These are phyloP conservation scores for Chaetomium globosum DNA, from an alignment of 2,329 filamentous ascomycete genomes.

Conservation along the genomic window DNA sequence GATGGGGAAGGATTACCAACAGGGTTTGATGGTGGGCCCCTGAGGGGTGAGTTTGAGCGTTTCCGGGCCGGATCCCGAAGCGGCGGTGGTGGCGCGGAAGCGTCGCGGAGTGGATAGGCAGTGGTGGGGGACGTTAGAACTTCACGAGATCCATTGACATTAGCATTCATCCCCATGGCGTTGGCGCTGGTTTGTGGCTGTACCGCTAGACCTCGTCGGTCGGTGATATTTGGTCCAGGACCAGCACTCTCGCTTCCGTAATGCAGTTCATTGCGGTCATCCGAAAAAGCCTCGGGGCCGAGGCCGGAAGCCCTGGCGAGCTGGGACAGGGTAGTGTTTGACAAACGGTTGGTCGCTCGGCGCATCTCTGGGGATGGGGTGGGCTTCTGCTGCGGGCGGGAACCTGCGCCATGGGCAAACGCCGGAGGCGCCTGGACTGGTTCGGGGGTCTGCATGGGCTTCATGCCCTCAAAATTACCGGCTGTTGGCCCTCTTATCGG, in stretches of 20 bases:
- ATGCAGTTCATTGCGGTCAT: constrained; percentile 40
- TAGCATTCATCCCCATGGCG: constrained; percentile 56
- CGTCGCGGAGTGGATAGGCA: constrained; percentile 40
- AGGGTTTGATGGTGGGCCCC: constrained; percentile 42
- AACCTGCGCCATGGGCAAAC: constrained; percentile 74
- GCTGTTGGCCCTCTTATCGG: constrained; percentile 48
- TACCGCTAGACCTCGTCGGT: constrained; percentile 53
- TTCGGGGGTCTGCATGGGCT: constrained; percentile 65
- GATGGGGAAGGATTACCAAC: constrained; percentile 39
- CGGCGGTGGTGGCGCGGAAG: constrained; percentile 48
- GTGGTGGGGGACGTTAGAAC: constrained; percentile 49
- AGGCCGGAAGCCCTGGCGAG: constrained; percentile 70
- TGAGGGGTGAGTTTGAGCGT: constrained; percentile 52
- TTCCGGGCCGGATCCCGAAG: constrained; percentile 47
- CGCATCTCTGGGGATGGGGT: constrained; percentile 77
- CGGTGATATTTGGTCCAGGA: constrained; percentile 41
- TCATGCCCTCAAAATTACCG: constrained; percentile 57
- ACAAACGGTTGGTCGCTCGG: constrained; percentile 81
- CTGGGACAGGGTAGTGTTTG: constrained; percentile 77
- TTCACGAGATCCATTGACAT: constrained; percentile 58
- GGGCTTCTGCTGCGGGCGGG: constrained; percentile 68
- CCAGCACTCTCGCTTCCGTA: constrained; percentile 40
- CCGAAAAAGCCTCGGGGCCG: constrained; percentile 42
- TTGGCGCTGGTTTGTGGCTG: constrained; percentile 53
- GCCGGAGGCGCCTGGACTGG: constrained; percentile 77